Conservation (phyloP, 805 yeast species). For the Metahyphopichia silvanorum region DNA sequence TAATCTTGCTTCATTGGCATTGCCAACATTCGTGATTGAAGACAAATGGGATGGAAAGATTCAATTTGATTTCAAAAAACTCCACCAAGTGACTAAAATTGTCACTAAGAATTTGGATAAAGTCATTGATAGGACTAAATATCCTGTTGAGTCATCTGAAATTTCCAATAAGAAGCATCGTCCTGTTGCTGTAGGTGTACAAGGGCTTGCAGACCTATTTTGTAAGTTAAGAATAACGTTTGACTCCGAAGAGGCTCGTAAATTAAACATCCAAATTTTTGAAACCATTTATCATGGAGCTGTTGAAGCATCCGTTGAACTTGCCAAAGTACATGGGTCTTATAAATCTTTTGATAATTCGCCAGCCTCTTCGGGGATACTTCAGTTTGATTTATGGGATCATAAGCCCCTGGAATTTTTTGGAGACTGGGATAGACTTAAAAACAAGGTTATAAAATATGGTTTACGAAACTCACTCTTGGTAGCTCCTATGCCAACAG, state of each 20-base stretch:
- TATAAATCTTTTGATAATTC: slow-evolving; percentile 79
- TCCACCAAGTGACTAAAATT: slow-evolving; percentile 77
- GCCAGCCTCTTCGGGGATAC: slow-evolving; percentile 80
- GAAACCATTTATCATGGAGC: slow-evolving; percentile 97
- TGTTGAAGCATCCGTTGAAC: slow-evolving; percentile 79
- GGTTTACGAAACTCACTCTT: slow-evolving; percentile 87
- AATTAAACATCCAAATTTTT: slow-evolving; percentile 78
- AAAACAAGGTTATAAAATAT: slow-evolving; percentile 50
- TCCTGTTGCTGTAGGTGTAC: slow-evolving; percentile 98
- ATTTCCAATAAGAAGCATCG: slow-evolving; percentile 77
- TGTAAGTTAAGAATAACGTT: slow-evolving; percentile 79
- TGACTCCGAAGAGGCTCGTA: slow-evolving; percentile 75
- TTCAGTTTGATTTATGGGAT: slow-evolving; percentile 89
- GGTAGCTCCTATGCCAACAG: slow-evolving; percentile 97
- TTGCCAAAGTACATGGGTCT: slow-evolving; percentile 66
- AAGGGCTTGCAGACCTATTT: slow-evolving; percentile 91
- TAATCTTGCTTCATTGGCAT: slow-evolving; percentile 86
- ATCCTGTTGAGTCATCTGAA: slow-evolving; percentile 79
- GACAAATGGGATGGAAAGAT: slow-evolving; percentile 43
- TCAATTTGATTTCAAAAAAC: slow-evolving; percentile 65
- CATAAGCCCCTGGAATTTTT: slow-evolving; percentile 74
- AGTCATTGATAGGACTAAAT: slow-evolving; percentile 80
- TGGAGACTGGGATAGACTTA: slow-evolving; percentile 76
- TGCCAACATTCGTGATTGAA: slow-evolving; percentile 66
- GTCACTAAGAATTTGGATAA: slow-evolving; percentile 74